Evolutionary conservation across 331 rosid species (phyloP), one percentile per base, ranked within the genome.

Genomic region (Arachis monticola): DNA sequence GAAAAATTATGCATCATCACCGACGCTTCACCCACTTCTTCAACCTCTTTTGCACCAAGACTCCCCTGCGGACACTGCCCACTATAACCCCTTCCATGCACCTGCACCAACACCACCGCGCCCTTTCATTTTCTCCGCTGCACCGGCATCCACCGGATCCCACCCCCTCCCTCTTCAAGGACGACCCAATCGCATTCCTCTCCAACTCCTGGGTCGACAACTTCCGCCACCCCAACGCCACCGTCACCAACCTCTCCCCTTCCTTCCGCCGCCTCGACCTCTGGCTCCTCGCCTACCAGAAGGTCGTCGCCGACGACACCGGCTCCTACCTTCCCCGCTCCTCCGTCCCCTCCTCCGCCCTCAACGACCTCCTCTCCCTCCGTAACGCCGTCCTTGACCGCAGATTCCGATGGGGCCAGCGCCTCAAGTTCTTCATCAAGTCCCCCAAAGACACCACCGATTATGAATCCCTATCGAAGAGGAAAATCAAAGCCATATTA

Each of bases 211-310:
- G 98, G 98, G 83, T 93, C 78, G 92, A 89, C 73, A 91, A 82
- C 79, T 93, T 87, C 78, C 87, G 94, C 8, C 89, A 87, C 47
- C 95, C 93, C 1, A 94, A 88, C 74, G 60, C 80, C 61, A 70
- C 76, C 69, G 77, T 86, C 61, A 84, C 92, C 72, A 84, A 79
- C 87, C 81, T 94, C 77, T 52, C 89, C 32, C 77, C 95, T 22
- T 85, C 78, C 82, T 86, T 94, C 66, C 90, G 92, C 47, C 85
- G 93, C 17, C 87, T 94, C 62, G 96, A 91, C 61, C 80, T 94
- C 56, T 94, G 97, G 98, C 85, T 94, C 40, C 77, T 94, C 74
- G 97, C 97, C 6, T 91, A 91, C 84, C 98, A 88, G 78, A 91
- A 91, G 80, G 95, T 88, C 50, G 85, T 81, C 67, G 88, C 97